These are phyloP conservation scores for Hanseniaspora gamundiae DNA, from an alignment of 1,139 yeast genomes.

Conservation along the genomic window DNA sequence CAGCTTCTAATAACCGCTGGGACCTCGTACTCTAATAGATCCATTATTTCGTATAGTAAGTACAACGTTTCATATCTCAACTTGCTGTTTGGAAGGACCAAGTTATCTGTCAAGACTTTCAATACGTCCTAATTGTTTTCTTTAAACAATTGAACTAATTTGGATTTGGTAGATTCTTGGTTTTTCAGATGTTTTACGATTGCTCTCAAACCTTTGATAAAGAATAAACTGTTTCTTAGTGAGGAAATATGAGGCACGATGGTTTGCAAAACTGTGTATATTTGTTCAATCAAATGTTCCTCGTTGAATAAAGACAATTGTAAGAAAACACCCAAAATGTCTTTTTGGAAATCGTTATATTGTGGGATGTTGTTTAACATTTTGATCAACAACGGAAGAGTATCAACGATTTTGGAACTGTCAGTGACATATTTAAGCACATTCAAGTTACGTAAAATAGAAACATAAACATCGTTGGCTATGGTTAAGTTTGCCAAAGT, in stretches of 20 bases:
- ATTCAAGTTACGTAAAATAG: not conserved
- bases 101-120: conserved; percentile 24
- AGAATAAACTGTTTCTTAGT: conserved; percentile 13
- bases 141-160: conserved; percentile 2
- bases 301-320: conserved; percentile 7
- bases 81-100: conserved; percentile 35
- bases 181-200: conserved; percentile 9
- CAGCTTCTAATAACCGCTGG: conserved; percentile 33
- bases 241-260: not conserved
- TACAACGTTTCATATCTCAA: conserved; percentile 37
- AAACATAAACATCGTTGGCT: not conserved
- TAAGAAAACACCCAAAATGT: conserved; percentile 17
- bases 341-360: conserved; percentile 16
- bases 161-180: not conserved
- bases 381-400: not conserved
- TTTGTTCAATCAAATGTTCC: conserved; percentile 1
- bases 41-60: conserved; percentile 27
- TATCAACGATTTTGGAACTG: not conserved
- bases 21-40: conserved; percentile 21
- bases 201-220: conserved; percentile 17
- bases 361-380: not conserved
- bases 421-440: not conserved
- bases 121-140: conserved; percentile 5
- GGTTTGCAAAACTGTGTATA: conserved; percentile 4
- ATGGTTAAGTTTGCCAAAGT: not conserved